phyloP scores from a whole-genome alignment of 1,139 yeast genomes.

The Lodderomyces jiufengensis region DNA sequence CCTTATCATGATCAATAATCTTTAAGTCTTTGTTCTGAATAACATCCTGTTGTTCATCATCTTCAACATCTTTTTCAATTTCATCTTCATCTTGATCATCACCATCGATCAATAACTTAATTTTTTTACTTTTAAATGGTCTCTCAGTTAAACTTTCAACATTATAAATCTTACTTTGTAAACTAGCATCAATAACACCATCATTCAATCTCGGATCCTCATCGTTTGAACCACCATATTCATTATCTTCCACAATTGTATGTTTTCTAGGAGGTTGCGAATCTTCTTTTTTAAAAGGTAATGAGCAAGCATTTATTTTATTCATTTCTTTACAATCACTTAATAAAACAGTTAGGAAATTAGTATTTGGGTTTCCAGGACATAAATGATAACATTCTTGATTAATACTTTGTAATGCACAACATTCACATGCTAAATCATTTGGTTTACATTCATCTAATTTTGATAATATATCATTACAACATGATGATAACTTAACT shows the following conservation, averaged over 20 bases:
- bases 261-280: conserved; percentile 5
- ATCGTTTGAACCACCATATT: neutral
- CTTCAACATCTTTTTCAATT: conserved; percentile 8
- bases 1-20: too few relatives aligned
- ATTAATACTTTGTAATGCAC: conserved; percentile 48
- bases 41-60: neutral
- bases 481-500: conserved; percentile 40
- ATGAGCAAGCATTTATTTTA: conserved; percentile 49
- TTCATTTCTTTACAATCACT: conserved; percentile 44
- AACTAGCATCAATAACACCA: conserved; percentile 9
- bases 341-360: conserved; percentile 42
- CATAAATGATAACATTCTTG: conserved; percentile 46
- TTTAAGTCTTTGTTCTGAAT: too few relatives aligned
- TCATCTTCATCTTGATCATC: conserved; percentile 3
- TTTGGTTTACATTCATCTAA: conserved; percentile 49
- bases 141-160: conserved; percentile 4
- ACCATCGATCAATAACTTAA: conserved; percentile 9
- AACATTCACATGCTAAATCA: conserved; percentile 54
- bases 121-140: conserved; percentile 12
- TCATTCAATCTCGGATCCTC: conserved; percentile 5
- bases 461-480: conserved; percentile 41
- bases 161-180: conserved; percentile 10
- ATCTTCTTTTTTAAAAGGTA: conserved; percentile 46
- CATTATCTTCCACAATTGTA: neutral
- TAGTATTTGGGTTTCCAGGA: conserved; percentile 47